A percentile compares a stretch with the other conserved stretches of the same genome.
These are phyloP conservation scores for Pseudogymnoascus pannorum DNA, from an alignment of 2,329 filamentous ascomycete genomes.

Conservation along the genomic window DNA sequence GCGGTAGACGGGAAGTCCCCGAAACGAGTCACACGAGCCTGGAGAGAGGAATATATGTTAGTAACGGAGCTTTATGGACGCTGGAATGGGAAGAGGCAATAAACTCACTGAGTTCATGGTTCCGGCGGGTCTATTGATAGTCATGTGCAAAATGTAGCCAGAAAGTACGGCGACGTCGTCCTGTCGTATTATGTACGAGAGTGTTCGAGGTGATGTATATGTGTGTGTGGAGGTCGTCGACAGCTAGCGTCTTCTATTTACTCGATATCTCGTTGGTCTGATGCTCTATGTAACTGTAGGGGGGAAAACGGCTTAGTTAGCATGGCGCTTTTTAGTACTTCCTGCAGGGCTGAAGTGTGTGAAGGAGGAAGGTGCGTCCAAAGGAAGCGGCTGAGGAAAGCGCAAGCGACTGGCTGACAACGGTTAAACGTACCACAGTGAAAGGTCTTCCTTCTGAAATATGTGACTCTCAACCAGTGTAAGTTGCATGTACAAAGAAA, in stretches of 20 bases:
- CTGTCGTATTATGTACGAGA: constrained; percentile 16
- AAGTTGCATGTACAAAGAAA: constrained; percentile 29
- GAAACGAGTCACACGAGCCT: constrained; percentile 29
- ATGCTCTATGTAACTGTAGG: constrained; percentile 30
- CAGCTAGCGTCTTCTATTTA: constrained; percentile 19
- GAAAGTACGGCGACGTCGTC: background rate
- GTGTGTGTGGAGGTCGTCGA: constrained; percentile 19
- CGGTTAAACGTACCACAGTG: constrained; percentile 22
- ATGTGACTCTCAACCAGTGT: constrained; percentile 27
- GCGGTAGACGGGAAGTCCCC: constrained; percentile 32
- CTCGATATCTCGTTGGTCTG: constrained; percentile 25
- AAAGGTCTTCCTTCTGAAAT: constrained; percentile 15
- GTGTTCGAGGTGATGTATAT: constrained; percentile 18
- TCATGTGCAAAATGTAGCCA: constrained; percentile 27
- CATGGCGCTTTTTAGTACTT: constrained; percentile 18
- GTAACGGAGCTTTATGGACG: constrained; percentile 9
- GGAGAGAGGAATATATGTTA: constrained; percentile 17
- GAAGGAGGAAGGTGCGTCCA: constrained; percentile 13
- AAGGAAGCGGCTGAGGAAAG: constrained; percentile 21
- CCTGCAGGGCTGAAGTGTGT: constrained; percentile 26
- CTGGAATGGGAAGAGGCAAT: constrained; percentile 27
- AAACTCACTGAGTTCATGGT: constrained; percentile 35
- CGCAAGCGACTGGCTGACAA: constrained; percentile 16
- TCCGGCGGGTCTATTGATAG: constrained; percentile 27
- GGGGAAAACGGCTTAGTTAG: constrained; percentile 26